A percentile compares a stretch with the other conserved stretches of the same genome.
phyloP scores from a whole-genome alignment of 1,284 basidiomycete genomes.

The Ceraceosorus guamensis region DNA sequence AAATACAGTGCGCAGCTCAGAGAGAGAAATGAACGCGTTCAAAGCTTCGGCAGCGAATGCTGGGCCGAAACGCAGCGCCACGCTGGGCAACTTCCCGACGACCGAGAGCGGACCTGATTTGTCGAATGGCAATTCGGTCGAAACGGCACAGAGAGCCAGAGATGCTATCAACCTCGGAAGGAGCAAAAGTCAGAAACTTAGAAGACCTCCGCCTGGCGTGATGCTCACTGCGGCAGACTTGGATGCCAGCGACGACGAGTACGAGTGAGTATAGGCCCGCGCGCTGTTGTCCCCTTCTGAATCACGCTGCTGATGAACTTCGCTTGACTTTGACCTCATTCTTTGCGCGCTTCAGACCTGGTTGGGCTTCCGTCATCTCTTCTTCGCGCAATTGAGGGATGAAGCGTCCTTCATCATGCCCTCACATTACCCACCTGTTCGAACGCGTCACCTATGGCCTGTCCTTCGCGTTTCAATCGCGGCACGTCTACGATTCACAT shows the following conservation, averaged over 20 bases:
- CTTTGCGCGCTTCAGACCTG: slow-evolving; percentile 1
- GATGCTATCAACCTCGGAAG: slow-evolving; percentile 26
- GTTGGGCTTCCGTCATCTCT: neutral
- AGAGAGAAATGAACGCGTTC: slow-evolving; percentile 7
- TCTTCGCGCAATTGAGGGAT: neutral
- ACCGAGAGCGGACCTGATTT: no score
- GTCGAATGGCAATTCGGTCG: neutral
- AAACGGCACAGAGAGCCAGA: slow-evolving; percentile 6
- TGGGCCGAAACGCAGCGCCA: no score
- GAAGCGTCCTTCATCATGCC: no score
- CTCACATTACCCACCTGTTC: no score
- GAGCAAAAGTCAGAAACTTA: slow-evolving; percentile 23
- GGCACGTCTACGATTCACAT: no score
- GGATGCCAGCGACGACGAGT: slow-evolving; percentile 43
- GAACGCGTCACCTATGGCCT: no score
- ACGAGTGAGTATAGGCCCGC: slow-evolving; percentile 18
- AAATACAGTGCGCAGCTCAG: neutral
- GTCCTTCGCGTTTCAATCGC: no score
- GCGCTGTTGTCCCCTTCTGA: neutral
- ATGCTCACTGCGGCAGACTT: slow-evolving; percentile 34
- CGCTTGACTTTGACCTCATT: neutral
- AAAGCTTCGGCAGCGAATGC: neutral
- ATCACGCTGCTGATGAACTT: neutral
- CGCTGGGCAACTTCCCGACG: no score
- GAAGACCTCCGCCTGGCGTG: slow-evolving; percentile 33